These are phyloP conservation scores for Buxus sempervirens DNA, from an alignment of 164 flowering plant genomes.

Conservation along the genomic window DNA sequence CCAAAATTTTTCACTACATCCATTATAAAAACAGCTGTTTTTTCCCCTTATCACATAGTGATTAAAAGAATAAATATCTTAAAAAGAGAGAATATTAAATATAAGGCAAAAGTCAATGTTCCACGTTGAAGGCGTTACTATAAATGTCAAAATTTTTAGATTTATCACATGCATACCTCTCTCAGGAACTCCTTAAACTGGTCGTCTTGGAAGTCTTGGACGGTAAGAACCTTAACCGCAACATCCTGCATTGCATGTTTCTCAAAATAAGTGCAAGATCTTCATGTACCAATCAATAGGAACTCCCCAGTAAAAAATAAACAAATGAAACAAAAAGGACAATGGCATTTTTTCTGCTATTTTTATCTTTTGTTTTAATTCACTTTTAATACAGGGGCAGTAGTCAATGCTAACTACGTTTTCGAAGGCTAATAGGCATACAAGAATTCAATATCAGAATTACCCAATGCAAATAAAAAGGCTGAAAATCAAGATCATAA, in stretches of 20 bases:
- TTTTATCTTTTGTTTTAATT: too few relatives aligned
- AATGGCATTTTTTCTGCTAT: background rate
- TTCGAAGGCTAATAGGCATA: background rate
- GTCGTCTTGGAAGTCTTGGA: slow-evolving; percentile 84
- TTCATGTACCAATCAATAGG: background rate
- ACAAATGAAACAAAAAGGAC: background rate
- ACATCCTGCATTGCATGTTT: slow-evolving; percentile 71
- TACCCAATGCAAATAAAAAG: background rate
- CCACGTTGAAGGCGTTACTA: background rate
- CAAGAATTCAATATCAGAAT: background rate
- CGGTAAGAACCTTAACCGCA: slow-evolving; percentile 85
- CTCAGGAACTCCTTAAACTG: slow-evolving; percentile 85
- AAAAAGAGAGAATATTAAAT: too few relatives aligned
- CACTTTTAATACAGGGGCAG: background rate
- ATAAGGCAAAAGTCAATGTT: too few relatives aligned
- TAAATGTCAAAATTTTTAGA: too few relatives aligned
- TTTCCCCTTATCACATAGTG: too few relatives aligned
- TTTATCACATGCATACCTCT: slow-evolving; percentile 48
- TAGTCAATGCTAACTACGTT: background rate
- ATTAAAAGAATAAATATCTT: too few relatives aligned
- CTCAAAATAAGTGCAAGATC: slow-evolving; percentile 1
- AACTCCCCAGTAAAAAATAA: too few relatives aligned
- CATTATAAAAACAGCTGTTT: too few relatives aligned
- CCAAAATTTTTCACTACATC: too few relatives aligned
- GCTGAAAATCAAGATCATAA: background rate